Base-by-base conservation (phyloP, 1,139 yeast genomes). In the Geotrichum histeridarum region DNA sequence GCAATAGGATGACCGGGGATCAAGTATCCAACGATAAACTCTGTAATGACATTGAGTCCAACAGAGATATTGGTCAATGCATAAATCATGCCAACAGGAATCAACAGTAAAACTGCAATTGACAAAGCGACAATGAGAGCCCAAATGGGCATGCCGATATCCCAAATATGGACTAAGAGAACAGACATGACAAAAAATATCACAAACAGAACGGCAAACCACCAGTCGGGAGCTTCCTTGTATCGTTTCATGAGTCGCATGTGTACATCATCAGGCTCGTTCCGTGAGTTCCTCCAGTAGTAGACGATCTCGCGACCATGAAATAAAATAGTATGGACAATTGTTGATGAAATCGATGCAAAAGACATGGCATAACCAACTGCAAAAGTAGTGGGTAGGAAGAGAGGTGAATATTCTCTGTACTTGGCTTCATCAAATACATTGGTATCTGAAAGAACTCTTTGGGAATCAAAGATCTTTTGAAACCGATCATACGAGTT, bases 141-240 rank as follows among this genome's bases (percentile, higher is more conserved):
- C 83, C 83, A 81, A 6, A 79, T 75, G 0, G 72, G 71, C 53
- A 71, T 53, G 8, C 62, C 65, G 0, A 71, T 67, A 69, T 68
- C 76, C 69, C 79, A 80, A 1, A 73, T 67, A 44, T 74, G 64
- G 31, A 80, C 76, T 55, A 78, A 73, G 2, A 75, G 70, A 30
- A 82, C 70, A 1, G 83, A 80, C 58, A 83, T 66, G 1, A 74
- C 74, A 41, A 82, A 70, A 41, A 82, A 76, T 8, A 76, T 61
- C 1, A 75, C 59, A 59, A 82, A 78, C 5, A 80, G 73, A 38
- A 76, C 63, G 0, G 64, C 64, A 63, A 73, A 84, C 85, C 87
- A 81, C 87, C 87, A 82, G 58, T 77, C 82, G 36, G 90, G 90
- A 33, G 78, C 81, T 61, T 79, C 82, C 52, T 72, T 76, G 68